Evolutionary conservation across 129 eudicot genomes (phyloP).

Genomic region (Erigeron canadensis): DNA sequence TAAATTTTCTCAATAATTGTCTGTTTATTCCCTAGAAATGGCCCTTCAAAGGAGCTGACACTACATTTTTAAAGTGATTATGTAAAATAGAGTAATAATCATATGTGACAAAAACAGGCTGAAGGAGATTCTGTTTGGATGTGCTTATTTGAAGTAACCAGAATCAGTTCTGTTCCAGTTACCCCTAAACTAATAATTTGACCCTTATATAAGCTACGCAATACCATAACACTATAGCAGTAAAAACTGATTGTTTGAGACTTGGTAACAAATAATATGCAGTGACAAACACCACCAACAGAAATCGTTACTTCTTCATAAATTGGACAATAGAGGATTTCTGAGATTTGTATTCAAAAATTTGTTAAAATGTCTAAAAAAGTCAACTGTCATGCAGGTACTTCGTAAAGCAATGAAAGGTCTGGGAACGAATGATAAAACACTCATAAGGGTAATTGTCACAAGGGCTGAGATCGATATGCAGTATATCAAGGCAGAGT

Average conservation of each 20-base stretch:
- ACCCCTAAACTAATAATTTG: not conserved
- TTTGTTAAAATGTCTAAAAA: not conserved
- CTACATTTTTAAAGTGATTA: not conserved
- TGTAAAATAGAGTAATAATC: not conserved
- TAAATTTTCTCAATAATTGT: not conserved
- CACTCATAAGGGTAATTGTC: constrained; percentile 68
- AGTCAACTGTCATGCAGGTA: constrained; percentile 37
- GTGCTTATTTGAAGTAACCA: not conserved
- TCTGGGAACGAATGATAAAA: constrained; percentile 70
- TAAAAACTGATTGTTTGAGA: not conserved
- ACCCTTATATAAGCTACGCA: not conserved
- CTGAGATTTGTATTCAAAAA: not conserved
- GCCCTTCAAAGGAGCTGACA: not conserved
- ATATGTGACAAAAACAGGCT: not conserved
- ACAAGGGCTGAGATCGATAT: constrained; percentile 81
- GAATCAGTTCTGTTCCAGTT: not conserved
- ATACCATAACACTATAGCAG: not conserved
- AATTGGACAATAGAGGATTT: not conserved
- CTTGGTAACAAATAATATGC: not conserved
- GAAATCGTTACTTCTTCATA: not conserved
- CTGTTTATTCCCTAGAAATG: not conserved
- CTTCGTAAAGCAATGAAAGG: constrained; percentile 88
- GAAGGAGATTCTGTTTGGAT: not conserved
- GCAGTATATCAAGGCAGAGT: constrained; percentile 89
- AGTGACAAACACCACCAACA: not conserved